phyloP scores from a whole-genome alignment of 345 rosid genomes.

The Erodium maritimum region DNA sequence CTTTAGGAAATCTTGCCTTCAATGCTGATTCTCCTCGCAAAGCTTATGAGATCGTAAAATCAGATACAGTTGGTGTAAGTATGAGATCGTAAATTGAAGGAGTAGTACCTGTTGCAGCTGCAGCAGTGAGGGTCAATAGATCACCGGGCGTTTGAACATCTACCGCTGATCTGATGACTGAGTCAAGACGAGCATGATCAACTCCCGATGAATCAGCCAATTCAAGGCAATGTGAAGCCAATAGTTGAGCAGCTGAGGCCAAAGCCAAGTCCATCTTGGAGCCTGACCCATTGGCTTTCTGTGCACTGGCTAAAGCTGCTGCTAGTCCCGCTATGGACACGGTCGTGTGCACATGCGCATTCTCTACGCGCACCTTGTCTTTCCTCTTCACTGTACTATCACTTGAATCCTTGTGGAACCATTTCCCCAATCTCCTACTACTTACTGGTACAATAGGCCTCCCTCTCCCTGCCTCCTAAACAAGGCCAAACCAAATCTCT shows the following conservation, averaged over 20 bases:
- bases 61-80: not conserved
- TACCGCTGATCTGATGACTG: conserved; percentile 67
- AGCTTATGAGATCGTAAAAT: conserved; percentile 25
- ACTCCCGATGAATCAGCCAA: conserved; percentile 74
- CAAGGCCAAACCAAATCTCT: not conserved
- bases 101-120: conserved; percentile 84
- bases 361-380: conserved; percentile 65
- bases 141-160: conserved; percentile 74
- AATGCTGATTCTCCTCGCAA: conserved; percentile 87
- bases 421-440: conserved; percentile 49
- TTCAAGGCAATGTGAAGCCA: conserved; percentile 87
- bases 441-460: conserved; percentile 38
- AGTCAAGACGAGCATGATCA: conserved; percentile 52
- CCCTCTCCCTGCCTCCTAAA: conserved; percentile 39
- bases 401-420: conserved; percentile 62
- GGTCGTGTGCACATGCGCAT: conserved; percentile 63
- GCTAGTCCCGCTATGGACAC: conserved; percentile 84
- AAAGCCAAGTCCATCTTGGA: conserved; percentile 66
- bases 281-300: conserved; percentile 26
- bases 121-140: conserved; percentile 83
- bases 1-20: conserved; percentile 65
- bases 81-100: not conserved
- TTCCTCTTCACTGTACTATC: conserved; percentile 47
- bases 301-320: conserved; percentile 82
- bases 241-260: conserved; percentile 77